These are phyloP conservation scores for Colletotrichum camelliae DNA, from an alignment of 2,329 filamentous ascomycete species.

Conservation along the genomic window DNA sequence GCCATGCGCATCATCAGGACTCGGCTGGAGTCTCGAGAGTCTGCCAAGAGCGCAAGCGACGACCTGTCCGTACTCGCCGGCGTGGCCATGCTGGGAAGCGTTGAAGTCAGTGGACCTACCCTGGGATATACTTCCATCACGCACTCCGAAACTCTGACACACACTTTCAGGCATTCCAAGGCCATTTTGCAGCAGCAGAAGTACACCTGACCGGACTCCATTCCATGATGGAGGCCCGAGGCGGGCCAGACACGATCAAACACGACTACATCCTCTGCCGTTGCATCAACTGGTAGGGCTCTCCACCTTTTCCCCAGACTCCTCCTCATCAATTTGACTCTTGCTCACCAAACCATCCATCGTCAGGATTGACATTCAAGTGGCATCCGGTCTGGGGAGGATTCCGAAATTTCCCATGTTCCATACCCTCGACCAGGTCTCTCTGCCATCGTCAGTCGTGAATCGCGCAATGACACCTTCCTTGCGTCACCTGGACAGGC, in stretches of 20 bases:
- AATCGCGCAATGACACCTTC: slow-evolving; percentile 7
- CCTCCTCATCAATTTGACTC: not conserved
- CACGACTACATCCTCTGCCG: slow-evolving; percentile 25
- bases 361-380: slow-evolving; percentile 19
- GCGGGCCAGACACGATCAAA: slow-evolving; percentile 16
- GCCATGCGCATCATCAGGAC: slow-evolving; percentile 16
- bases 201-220: slow-evolving; percentile 20
- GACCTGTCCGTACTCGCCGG: slow-evolving; percentile 13
- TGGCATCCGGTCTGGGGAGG: slow-evolving; percentile 22
- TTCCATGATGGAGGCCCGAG: slow-evolving; percentile 16
- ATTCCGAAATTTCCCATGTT: slow-evolving; percentile 22
- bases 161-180: slow-evolving; percentile 17
- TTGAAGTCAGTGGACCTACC: slow-evolving; percentile 8
- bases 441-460: slow-evolving; percentile 8
- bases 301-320: not conserved
- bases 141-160: not conserved
- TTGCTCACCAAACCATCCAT: not conserved
- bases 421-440: slow-evolving; percentile 22
- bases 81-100: slow-evolving; percentile 16
- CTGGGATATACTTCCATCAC: not conserved
- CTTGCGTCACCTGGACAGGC: slow-evolving; percentile 9
- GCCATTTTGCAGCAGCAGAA: slow-evolving; percentile 19
- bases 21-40: not conserved
- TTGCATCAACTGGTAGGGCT: slow-evolving; percentile 21
- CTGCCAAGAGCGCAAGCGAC: not conserved